Conservation (phyloP, 2,329 filamentous ascomycete species). For the Chaetomiaceae sp. region DNA sequence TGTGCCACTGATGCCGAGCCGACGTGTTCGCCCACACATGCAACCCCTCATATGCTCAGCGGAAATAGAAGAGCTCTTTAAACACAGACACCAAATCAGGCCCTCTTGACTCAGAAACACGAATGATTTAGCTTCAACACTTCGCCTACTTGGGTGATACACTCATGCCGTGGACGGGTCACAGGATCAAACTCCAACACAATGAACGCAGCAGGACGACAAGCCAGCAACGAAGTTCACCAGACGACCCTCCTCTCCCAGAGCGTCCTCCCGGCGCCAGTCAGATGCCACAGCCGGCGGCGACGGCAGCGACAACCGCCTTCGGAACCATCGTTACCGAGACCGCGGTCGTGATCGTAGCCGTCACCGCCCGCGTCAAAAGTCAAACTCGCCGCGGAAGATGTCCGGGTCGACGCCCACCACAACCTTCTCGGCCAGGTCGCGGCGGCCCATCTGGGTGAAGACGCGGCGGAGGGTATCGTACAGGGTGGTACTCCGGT, state of each 20-base stretch:
- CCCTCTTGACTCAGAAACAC: too few species aligned
- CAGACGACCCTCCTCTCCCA: slow-evolving; percentile 13
- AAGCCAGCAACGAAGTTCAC: not conserved
- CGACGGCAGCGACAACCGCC: not conserved
- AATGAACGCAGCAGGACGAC: too few species aligned
- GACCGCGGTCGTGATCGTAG: too few species aligned
- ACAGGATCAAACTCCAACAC: too few species aligned
- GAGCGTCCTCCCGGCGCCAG: slow-evolving; percentile 7
- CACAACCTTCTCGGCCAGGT: slow-evolving; percentile 81
- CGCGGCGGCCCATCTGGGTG: slow-evolving; percentile 84
- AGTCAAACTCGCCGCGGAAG: slow-evolving; percentile 88
- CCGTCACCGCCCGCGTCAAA: slow-evolving; percentile 39
- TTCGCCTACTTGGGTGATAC: too few species aligned
- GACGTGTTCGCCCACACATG: too few species aligned
- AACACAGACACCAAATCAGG: too few species aligned
- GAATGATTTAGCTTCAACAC: too few species aligned
- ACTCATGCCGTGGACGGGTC: too few species aligned
- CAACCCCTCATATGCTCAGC: too few species aligned
- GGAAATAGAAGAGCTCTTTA: too few species aligned
- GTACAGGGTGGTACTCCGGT: slow-evolving; percentile 93
- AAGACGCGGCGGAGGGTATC: slow-evolving; percentile 94
- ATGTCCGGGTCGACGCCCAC: slow-evolving; percentile 84
- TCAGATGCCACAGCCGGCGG: slow-evolving; percentile 14
- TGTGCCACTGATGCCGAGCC: too few species aligned
- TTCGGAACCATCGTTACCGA: not conserved